Evolutionary conservation across 495 filamentous ascomycete genomes (phyloP).

Genomic region (Aspergillus saccharolyticus): DNA sequence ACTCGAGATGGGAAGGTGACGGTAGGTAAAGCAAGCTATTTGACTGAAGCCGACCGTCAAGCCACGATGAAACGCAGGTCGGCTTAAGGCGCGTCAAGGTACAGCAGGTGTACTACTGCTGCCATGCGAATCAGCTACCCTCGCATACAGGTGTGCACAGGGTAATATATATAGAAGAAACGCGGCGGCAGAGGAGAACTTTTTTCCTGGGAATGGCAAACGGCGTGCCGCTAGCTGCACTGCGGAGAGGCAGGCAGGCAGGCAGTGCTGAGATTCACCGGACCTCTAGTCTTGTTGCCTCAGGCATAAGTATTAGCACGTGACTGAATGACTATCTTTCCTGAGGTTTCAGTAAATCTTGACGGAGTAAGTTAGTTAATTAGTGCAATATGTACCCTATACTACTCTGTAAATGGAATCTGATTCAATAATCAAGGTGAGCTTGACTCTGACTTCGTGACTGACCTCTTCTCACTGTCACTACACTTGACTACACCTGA

Average conservation of each 20-base stretch:
- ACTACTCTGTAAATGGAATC: too few species aligned
- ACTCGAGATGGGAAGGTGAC: not conserved
- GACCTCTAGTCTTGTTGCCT: not conserved
- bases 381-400: too few species aligned
- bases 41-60: not conserved
- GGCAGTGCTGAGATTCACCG: not conserved
- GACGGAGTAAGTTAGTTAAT: too few species aligned
- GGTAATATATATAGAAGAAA: not conserved
- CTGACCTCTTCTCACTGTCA: too few species aligned
- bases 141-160: not conserved
- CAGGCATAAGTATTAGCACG: not conserved
- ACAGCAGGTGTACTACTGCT: not conserved
- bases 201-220: not conserved
- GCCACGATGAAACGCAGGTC: not conserved
- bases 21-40: not conserved
- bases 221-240: not conserved
- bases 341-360: not conserved
- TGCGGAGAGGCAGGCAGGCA: not conserved
- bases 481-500: not conserved
- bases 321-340: not conserved
- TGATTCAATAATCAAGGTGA: not conserved
- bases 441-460: not conserved
- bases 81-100: not conserved
- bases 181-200: not conserved
- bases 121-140: not conserved